Base-by-base conservation (phyloP, 2,329 filamentous ascomycete genomes). In the Fusarium burgessii region DNA sequence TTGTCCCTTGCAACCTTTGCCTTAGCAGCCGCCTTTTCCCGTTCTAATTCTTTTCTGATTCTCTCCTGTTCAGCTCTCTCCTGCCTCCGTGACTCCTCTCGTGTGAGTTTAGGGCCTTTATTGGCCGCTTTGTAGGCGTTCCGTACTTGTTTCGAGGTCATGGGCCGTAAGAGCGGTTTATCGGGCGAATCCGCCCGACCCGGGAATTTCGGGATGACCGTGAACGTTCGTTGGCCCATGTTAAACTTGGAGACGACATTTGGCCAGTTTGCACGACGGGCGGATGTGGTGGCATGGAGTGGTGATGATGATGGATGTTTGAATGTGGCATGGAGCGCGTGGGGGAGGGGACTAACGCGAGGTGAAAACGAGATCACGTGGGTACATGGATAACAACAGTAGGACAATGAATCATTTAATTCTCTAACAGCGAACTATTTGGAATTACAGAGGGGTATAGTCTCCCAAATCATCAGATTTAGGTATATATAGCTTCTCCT, bases 51-150 rank as follows among this genome's bases (percentile, higher is more conserved):
- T 74, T 84, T 84, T 7, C 83, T 80, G 38, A 88, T 87, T n/a
- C 84, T 81, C 61, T 88, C 86, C 70, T 88, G 86, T 66, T 90
- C 87, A 45, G 81, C 82, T 27, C 77, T 80, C 51, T 86, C 83
- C 49, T 80, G 78, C 33, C 78, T 76, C n/a, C 74, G 65, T 41
- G 66, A 80, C 77, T 87, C 69, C 72, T 79, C 77, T 80, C 80
- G 70, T 72, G 81, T 76, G 82, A 87, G 62, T 78, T 75, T 72
- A 18, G 81, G 79, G 4, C 61, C 70, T 17, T 77, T 76, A 29
- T 77, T 82, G 27, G 80, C 74, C 1, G 76, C 77, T 59, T 79
- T 78, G 72, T 84, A 80, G 13, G 80, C 81, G 40, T 82, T 80
- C 60, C 79, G 79, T 35, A 79, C 80, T 54, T 84, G 82, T 51